Base-by-base conservation (phyloP, 371 early-diverging fungal species). In the Circinella umbellata region DNA sequence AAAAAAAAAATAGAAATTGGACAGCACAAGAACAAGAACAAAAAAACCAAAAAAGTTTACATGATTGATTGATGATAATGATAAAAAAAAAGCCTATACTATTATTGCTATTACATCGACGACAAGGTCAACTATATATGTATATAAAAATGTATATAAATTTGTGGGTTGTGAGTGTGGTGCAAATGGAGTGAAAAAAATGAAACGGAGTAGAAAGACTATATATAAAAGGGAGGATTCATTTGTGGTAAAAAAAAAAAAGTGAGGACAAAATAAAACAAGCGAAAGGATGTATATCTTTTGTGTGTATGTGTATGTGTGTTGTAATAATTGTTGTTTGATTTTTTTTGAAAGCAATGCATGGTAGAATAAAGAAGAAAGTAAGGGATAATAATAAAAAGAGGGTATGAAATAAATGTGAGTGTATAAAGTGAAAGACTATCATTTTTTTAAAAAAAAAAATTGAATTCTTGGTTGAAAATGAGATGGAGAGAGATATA, bases 61-160 rank as follows among this genome's bases (percentile, higher is more conserved):
- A 42, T 42, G 42, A 11, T 42, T 42, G 27, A 27, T 42, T 6
- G 42, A 42, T 42, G 42, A 42, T 9, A 11, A 42, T 42, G 42
- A 42, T 18, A n/a, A 34, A 15, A 14, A 49, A 49, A 51, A n/a
- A 57, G 57, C 57, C 27, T 9, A 42, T 57, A 57, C 35, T 57
- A 57, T 57, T 57, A 57, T 57, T 57, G 57, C 57, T 57, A 57
- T 57, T 57, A 57, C 57, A 57, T n/a, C n/a, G 57, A 57, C 57
- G 57, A 17, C 57, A 57, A 57, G 1, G 6, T 27, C 6, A n/a
- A 57, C 34, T 57, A 57, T 57, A n/a, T 57, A 27, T 53, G 15
- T 18, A 53, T n/a, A 53, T 53, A 53, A 53, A 18, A 42, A 42
- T 63, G 64, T 46, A 36, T 63, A 39, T 63, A 36, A 5, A 39